Percentiles rank a stretch among this genome's conserved stretches.
These are phyloP conservation scores for Malus hybrid DNA, from an alignment of 331 rosid genomes.

Conservation along the genomic window DNA sequence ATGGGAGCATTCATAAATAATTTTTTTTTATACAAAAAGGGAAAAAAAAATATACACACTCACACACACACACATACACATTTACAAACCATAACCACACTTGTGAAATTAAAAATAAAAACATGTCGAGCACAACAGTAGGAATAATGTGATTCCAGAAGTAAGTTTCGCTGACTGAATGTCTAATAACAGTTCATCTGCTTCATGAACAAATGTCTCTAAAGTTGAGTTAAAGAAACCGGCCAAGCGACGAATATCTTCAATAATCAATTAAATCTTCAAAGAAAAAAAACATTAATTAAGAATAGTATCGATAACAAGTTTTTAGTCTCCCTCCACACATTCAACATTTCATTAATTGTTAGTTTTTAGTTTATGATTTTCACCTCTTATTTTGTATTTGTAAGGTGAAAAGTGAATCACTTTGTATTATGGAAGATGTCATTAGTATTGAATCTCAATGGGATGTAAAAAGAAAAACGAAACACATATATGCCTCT, in stretches of 20 bases:
- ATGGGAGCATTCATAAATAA: not conserved
- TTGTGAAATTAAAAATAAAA: not conserved
- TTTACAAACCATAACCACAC: not conserved
- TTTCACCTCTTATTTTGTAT: not conserved
- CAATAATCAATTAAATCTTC: not conserved
- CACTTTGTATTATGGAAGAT: not conserved
- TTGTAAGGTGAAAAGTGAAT: not conserved
- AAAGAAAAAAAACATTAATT: not conserved
- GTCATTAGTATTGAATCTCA: constrained; percentile 23
- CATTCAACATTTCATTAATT: not conserved
- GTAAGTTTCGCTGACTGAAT: not conserved
- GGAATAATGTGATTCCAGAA: not conserved
- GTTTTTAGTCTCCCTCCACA: not conserved
- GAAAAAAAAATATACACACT: no score
- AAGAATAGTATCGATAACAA: not conserved
- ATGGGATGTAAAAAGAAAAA: not conserved
- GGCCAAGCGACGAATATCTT: no score
- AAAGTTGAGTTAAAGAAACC: not conserved
- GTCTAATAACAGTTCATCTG: not conserved
- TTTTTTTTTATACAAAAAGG: not conserved
- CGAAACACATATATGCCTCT: not conserved
- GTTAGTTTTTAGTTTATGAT: not conserved
- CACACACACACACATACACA: no score
- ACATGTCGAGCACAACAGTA: not conserved
- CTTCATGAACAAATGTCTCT: not conserved